phyloP scores from a whole-genome alignment of 257 asterid genomes.

The Solanum pennellii region DNA sequence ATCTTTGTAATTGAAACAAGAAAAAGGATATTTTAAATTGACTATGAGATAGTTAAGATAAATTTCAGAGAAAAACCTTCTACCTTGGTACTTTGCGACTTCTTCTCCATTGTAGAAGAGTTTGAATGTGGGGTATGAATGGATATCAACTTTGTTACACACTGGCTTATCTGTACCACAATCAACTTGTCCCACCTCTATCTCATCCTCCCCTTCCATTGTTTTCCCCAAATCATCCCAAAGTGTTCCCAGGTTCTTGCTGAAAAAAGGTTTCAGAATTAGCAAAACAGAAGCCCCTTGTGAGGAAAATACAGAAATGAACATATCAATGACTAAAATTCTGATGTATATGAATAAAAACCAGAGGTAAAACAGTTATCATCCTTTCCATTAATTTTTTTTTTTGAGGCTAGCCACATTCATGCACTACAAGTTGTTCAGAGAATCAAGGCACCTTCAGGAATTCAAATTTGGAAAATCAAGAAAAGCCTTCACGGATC shows the following conservation, averaged over 20 bases:
- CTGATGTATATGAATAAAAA: not conserved
- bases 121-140: slow-evolving; percentile 96
- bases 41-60: not conserved
- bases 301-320: not conserved
- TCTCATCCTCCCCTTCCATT: slow-evolving; percentile 94
- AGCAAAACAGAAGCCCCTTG: not conserved
- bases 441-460: not conserved
- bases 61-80: not conserved
- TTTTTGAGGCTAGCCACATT: not conserved
- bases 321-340: not conserved
- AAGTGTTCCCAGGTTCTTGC: slow-evolving; percentile 81
- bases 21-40: not conserved
- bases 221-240: slow-evolving; percentile 97
- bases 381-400: not conserved
- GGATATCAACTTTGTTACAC: slow-evolving; percentile 81
- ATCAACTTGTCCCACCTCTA: slow-evolving; percentile 92
- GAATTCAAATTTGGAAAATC: not conserved
- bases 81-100: slow-evolving; percentile 80
- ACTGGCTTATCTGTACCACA: slow-evolving; percentile 68
- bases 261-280: slow-evolving; percentile 14
- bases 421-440: not conserved
- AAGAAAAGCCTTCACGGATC: not conserved
- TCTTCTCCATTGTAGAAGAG: slow-evolving; percentile 93
- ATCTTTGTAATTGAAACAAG: not conserved
- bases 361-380: not conserved